Evolutionary conservation across 2,329 filamentous ascomycete species (phyloP).

Genomic region (Penicillium rolfsii): DNA sequence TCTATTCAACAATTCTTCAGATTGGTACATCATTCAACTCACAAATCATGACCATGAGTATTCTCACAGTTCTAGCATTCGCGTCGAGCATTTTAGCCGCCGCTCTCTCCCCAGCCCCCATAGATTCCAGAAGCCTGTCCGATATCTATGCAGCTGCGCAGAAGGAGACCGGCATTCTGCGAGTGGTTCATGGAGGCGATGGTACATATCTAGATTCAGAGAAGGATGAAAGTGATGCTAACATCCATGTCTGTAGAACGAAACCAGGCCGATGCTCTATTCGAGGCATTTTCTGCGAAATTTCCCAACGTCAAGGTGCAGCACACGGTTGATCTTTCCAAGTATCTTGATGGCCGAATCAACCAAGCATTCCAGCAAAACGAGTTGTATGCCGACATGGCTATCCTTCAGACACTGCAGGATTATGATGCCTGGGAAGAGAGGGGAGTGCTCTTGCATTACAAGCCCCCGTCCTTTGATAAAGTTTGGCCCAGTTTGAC

Average conservation of each 20-base stretch:
- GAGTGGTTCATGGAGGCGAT: neutral
- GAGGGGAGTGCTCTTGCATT: constrained; percentile 44
- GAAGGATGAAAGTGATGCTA: neutral
- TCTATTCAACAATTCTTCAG: neutral
- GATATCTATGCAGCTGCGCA: neutral
- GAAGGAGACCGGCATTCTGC: neutral
- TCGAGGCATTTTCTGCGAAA: constrained; percentile 41
- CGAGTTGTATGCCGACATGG: constrained; percentile 52
- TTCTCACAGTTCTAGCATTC: neutral
- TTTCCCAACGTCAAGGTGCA: constrained; percentile 59
- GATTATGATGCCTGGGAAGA: constrained; percentile 58
- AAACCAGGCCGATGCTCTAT: neutral
- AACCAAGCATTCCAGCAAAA: constrained; percentile 51
- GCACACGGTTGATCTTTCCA: constrained; percentile 59
- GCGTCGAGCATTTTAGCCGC: neutral
- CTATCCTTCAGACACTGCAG: constrained; percentile 39
- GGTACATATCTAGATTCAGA: neutral
- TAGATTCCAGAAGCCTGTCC: neutral
- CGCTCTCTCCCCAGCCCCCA: neutral
- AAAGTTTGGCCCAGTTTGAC: constrained; percentile 3
- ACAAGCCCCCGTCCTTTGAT: constrained; percentile 6
- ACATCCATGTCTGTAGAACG: neutral
- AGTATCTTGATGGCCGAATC: constrained; percentile 56
- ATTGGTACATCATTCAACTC: neutral
- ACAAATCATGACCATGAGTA: neutral